Evolutionary conservation across 192 early-diverging fungal species (phyloP), one percentile per base, ranked within the genome.

Genomic region (Thamnidium elegans): DNA sequence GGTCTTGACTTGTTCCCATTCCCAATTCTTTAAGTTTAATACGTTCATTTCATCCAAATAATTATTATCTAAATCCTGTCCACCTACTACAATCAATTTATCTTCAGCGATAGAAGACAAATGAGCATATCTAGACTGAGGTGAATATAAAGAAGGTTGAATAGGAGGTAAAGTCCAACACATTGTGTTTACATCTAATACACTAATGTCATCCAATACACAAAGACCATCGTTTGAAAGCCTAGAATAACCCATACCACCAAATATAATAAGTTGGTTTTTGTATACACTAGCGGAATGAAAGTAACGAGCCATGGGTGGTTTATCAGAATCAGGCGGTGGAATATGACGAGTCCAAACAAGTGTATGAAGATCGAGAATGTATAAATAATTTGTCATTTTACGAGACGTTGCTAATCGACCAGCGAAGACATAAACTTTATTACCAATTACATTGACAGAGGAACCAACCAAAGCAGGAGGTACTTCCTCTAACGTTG

Each of bases 11-110:
- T 75, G 71, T 26, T 87, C 80, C 90, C 90, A 92, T 48, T 79
- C 80, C 60, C 81, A 84, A 5, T 79, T 64, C 48, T 82, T 82
- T 58, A 90, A 74, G 65, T 92, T 86, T n/a, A 90, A 78, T 3
- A 92, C 84, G 48, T 90, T 90, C 59, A 90, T 79, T 62, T 92
- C 88, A 67, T 86, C 87, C 6, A 92, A 81, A 65, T 92, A 92
- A 55, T 81, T 83, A 66, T 90, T 89, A 50, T 76, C 80, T 56
- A 89, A 78, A 55, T 92, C 89, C 71, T 92, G 90, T 17, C 90
- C 90, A 50, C 90, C 90, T 9, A 92, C 78, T 3, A 90, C 71
- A 4, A 90, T 78, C 23, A 92, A 69, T 39, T 79, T 76, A 60
- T 82, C 83, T 39, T 79, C 82, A 39, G 83, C 84, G 4, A 92